phyloP scores from a whole-genome alignment of 2,329 filamentous ascomycete genomes.

The Pleoardoris graminearum region DNA sequence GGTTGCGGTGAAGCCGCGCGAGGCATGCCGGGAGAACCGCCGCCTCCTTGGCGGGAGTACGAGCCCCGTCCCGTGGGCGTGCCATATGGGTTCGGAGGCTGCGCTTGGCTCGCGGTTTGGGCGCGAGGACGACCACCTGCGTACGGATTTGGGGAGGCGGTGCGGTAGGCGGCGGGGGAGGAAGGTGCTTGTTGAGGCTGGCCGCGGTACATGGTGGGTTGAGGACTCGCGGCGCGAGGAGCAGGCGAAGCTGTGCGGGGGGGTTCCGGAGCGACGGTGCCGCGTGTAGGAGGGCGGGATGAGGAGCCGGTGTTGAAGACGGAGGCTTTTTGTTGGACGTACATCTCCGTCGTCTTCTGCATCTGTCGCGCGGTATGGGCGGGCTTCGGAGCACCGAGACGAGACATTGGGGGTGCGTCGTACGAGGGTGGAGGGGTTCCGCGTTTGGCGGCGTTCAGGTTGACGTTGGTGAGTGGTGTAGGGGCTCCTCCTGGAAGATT shows the following conservation, averaged over 20 bases:
- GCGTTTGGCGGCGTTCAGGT: conserved; percentile 61
- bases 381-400: conserved; percentile 84
- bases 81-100: conserved; percentile 40
- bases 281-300: conserved; percentile 63
- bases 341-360: conserved; percentile 92
- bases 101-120: conserved; percentile 44
- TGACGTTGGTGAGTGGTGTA: conserved; percentile 51
- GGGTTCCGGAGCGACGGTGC: conserved; percentile 48
- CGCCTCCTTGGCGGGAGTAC: conserved; percentile 45
- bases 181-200: neutral
- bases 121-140: conserved; percentile 37
- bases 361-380: conserved; percentile 93
- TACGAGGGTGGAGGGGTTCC: conserved; percentile 88
- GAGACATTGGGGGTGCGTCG: conserved; percentile 70
- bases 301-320: conserved; percentile 63
- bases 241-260: conserved; percentile 66
- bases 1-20: conserved; percentile 52
- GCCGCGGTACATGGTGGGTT: conserved; percentile 55
- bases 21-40: conserved; percentile 37
- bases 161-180: conserved; percentile 13
- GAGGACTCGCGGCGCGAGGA: conserved; percentile 62
- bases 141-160: conserved; percentile 67
- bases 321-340: conserved; percentile 77
- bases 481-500: conserved; percentile 48
- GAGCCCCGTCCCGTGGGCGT: conserved; percentile 38